These are phyloP conservation scores for Mariannaea elegans DNA, from an alignment of 2,329 filamentous ascomycete species.

Conservation along the genomic window DNA sequence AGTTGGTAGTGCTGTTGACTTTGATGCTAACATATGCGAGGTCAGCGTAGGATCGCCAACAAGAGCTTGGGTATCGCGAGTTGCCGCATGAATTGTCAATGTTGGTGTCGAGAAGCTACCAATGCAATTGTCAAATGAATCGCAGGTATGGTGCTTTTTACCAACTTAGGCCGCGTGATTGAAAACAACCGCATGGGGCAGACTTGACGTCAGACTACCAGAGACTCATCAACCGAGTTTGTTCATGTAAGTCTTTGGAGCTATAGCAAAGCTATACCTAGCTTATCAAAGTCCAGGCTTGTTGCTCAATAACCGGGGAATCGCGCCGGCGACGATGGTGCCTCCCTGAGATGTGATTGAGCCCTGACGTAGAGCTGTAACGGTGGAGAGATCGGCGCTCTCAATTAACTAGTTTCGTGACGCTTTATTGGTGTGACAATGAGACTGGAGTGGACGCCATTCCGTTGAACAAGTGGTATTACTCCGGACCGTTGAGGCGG, in stretches of 20 bases:
- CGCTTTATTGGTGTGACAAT: background rate
- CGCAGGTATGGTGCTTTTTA: too few species aligned
- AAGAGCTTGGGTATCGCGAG: background rate
- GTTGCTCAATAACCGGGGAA: slow-evolving; percentile 4
- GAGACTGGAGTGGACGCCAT: too few species aligned
- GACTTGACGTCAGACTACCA: too few species aligned
- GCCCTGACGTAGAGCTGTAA: slow-evolving; percentile 2
- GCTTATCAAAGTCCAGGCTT: background rate
- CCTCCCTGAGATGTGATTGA: slow-evolving; percentile 34
- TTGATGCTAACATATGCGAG: slow-evolving; percentile 9
- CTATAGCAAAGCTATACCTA: background rate
- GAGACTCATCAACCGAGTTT: too few species aligned
- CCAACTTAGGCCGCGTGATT: too few species aligned
- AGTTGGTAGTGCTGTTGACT: background rate
- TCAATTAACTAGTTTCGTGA: background rate
- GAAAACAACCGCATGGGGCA: too few species aligned
- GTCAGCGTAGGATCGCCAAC: slow-evolving; percentile 10
- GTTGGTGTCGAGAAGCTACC: too few species aligned
- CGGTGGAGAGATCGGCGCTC: slow-evolving; percentile 26
- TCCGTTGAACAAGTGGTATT: too few species aligned
- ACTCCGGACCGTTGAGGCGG: too few species aligned
- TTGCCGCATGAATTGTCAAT: background rate
- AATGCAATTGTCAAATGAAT: too few species aligned
- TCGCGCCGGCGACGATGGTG: slow-evolving; percentile 28
- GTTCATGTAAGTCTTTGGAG: too few species aligned